Conservation (phyloP, 139 green algal species). For the Chlorella sp. region DNA sequence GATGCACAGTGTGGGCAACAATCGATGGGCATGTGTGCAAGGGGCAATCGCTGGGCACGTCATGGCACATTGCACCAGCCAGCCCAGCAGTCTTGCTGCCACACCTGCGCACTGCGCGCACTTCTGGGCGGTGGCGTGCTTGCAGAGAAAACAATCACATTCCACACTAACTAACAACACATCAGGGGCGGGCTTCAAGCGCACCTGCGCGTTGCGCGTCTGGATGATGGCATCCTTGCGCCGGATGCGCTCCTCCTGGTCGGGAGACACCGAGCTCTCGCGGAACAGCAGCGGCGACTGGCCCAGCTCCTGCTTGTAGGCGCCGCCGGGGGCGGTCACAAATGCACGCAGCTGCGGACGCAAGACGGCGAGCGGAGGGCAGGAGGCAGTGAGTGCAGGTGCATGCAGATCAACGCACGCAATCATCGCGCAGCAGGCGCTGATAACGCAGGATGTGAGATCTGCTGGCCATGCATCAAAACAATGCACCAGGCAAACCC, state of each 20-base stretch:
- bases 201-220: conserved; percentile 58
- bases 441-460: no score
- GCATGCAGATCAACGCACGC: no score
- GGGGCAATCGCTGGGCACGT: no score
- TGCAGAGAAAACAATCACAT: neutral
- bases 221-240: conserved; percentile 71
- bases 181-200: neutral
- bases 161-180: neutral
- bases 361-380: neutral
- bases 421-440: neutral
- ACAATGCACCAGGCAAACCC: no score
- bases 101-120: no score
- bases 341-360: conserved; percentile 55
- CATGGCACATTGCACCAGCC: no score
- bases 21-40: neutral
- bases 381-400: neutral
- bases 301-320: conserved; percentile 55
- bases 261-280: conserved; percentile 43
- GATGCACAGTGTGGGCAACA: no score
- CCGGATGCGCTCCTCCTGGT: conserved; percentile 46
- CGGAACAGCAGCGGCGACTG: conserved; percentile 64
- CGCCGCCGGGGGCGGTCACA: conserved; percentile 22
- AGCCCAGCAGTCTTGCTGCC: no score
- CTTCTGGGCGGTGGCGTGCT: no score
- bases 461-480: no score